These are phyloP conservation scores for Peronosclerospora sorghi DNA, from an alignment of 352 stramenopile genomes.

Conservation along the genomic window DNA sequence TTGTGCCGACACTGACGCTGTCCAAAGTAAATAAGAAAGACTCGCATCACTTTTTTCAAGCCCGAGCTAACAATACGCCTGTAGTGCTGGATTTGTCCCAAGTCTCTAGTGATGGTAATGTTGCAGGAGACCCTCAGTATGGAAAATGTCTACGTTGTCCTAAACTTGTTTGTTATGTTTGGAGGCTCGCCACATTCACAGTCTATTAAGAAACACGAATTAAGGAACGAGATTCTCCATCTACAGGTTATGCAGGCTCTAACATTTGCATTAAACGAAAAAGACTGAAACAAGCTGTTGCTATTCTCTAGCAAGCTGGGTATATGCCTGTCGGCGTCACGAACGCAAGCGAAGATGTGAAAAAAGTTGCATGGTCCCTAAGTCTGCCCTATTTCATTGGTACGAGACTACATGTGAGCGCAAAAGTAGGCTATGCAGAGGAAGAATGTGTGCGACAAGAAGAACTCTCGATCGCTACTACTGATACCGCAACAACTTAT, in stretches of 20 bases:
- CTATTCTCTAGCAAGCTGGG: conserved; percentile 25
- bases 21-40: conserved; percentile 20
- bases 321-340: conserved; percentile 71
- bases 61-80: conserved; percentile 32
- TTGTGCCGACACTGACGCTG: conserved; percentile 61
- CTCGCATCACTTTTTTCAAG: conserved; percentile 31
- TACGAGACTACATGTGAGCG: conserved; percentile 32
- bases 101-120: conserved; percentile 58
- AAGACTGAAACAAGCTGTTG: too few species aligned
- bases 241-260: conserved; percentile 27
- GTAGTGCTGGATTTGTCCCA: conserved; percentile 64
- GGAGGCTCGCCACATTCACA: conserved; percentile 60
- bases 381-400: conserved; percentile 71
- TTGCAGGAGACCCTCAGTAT: too few species aligned
- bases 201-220: conserved; percentile 66
- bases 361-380: conserved; percentile 45
- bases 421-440: conserved; percentile 4
- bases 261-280: too few species aligned
- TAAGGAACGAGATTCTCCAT: conserved; percentile 51
- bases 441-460: conserved; percentile 1
- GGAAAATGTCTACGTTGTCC: too few species aligned
- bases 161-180: too few species aligned
- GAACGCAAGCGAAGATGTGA: conserved; percentile 80
- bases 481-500: conserved; percentile 1
- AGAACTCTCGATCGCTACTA: conserved; percentile 1